Base-by-base conservation (phyloP, 2,329 filamentous ascomycete genomes). In the Penicillium vulpinum region DNA sequence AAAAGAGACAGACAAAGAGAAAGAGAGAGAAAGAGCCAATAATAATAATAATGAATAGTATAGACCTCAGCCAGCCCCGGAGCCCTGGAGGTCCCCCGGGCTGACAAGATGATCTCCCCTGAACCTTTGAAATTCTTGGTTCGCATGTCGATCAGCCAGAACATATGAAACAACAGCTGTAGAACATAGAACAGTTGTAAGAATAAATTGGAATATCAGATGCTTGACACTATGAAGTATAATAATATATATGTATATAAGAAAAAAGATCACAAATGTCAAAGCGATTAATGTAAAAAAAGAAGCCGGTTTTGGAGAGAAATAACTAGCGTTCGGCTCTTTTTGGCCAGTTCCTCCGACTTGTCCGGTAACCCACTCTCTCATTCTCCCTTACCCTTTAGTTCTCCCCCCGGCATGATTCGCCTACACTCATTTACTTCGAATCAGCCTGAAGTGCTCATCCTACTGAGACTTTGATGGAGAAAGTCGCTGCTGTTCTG, bases 351-450 rank as follows among this genome's bases (percentile, higher is more conserved):
- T 57, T 59, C 56, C 61, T 65, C 62, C 64, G 62, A 58, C 57
- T 58, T 59, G 64, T 59, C 64, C 61, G 63, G 21, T 57, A 63
- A 24, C 48, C 54, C 54, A 63, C 61, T 6, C 58, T 61, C 57
- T 57, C 62, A 56, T 59, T 57, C 59, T 65, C 62, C 59, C 59
- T 46, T 55, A 57, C 57, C 41, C 55, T 54, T 50, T 35, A 57
- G 35, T 29, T 38, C 41, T 40, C 10, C 53, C 52, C 47, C 47
- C 21, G 55, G 51, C 39, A 62, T 59, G 62, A 57, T 60, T 59
- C 45, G 53, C 36, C 21, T 28, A 41, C 51, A 52, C 41, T 36
- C 26, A 22, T 45, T 49, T 40, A 26, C 13, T 48, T 54, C 24
- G 50, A 58, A 53, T 54, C 45, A 55, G 56, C 56, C 48, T 54